These are phyloP conservation scores for Amniculicola lignicola DNA, from an alignment of 495 filamentous ascomycete species.

Conservation along the genomic window DNA sequence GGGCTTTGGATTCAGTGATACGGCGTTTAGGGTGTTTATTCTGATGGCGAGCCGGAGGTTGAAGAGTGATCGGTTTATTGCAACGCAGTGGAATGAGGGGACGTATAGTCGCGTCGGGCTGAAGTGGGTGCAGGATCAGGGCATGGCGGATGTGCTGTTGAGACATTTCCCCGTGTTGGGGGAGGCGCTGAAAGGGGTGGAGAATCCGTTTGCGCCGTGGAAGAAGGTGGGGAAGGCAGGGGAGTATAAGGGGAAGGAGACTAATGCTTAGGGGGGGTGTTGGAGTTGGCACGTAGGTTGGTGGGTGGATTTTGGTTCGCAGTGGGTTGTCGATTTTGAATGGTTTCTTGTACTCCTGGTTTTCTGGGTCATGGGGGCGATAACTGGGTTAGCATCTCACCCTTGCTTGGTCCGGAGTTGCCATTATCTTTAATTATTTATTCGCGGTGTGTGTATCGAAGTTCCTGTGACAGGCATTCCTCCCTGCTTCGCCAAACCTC, in stretches of 20 bases:
- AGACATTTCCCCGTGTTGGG: conserved; percentile 44
- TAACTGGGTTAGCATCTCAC: no score
- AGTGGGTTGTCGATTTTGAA: no score
- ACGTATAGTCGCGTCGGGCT: conserved; percentile 45
- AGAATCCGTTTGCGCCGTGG: conserved; percentile 45
- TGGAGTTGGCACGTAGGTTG: no score
- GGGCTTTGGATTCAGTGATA: conserved; percentile 43
- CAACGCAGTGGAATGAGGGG: conserved; percentile 38
- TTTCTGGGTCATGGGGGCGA: no score
- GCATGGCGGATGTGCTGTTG: conserved; percentile 39
- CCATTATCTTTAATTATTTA: no score
- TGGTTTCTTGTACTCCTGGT: no score
- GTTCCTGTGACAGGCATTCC: no score
- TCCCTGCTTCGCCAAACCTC: no score
- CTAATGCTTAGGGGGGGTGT: conserved; percentile 21
- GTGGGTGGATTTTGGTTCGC: no score
- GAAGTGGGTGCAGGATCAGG: conserved; percentile 42
- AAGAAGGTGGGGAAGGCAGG: conserved; percentile 32
- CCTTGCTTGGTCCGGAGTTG: no score
- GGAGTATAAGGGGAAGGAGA: conserved; percentile 40
- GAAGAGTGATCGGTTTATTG: conserved; percentile 47
- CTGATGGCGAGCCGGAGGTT: conserved; percentile 21
- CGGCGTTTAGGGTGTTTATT: conserved; percentile 21
- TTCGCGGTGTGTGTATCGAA: no score
- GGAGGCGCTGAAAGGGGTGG: conserved; percentile 25